Conservation (phyloP, 805 yeast species). For the Suhomyces vadensis region DNA sequence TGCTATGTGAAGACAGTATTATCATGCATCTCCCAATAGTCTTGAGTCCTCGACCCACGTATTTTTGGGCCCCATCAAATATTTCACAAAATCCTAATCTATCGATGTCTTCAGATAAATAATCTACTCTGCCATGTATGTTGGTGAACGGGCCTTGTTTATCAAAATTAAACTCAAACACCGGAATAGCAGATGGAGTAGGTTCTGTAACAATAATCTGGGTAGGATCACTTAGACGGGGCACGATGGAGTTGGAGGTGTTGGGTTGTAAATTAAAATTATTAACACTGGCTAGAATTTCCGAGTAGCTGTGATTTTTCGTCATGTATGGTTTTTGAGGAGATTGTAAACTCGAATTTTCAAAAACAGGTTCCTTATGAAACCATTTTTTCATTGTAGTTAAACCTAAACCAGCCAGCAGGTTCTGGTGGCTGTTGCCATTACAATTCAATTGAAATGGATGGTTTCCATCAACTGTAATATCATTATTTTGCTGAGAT, state of each 20-base stretch:
- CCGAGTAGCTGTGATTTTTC: background rate
- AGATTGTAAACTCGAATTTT: background rate
- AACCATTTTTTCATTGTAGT: background rate
- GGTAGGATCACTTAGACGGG: background rate
- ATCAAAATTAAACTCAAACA: conserved; percentile 15
- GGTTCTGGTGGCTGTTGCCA: background rate
- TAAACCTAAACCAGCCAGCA: background rate
- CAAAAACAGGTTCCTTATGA: background rate
- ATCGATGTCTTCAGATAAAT: background rate
- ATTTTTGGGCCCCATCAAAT: background rate
- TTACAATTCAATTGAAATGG: conserved; percentile 21
- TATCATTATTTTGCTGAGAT: conserved; percentile 33
- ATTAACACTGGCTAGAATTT: background rate
- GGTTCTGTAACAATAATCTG: conserved; percentile 5
- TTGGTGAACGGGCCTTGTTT: background rate
- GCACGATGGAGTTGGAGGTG: conserved; percentile 8
- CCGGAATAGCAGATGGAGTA: conserved; percentile 27
- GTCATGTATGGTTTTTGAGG: background rate
- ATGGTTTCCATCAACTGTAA: conserved; percentile 24
- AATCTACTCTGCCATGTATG: background rate
- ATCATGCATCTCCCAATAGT: background rate
- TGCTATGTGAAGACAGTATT: too few species aligned
- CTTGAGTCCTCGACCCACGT: background rate
- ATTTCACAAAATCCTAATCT: background rate
- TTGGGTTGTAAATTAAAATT: conserved; percentile 9